Evolutionary conservation across 176 grass and related monocot species (phyloP).

Genomic region (Typha latifolia): DNA sequence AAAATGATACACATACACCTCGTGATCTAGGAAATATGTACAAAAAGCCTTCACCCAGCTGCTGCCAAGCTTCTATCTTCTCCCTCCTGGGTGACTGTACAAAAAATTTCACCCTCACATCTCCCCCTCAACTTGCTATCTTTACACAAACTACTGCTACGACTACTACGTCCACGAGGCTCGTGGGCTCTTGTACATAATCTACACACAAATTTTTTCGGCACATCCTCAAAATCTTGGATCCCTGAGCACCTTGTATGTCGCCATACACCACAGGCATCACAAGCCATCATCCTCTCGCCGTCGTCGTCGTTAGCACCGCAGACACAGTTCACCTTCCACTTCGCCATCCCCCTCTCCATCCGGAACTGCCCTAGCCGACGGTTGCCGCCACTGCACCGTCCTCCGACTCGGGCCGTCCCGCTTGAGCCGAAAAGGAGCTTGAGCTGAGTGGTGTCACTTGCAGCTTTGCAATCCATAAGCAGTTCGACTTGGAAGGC

Average conservation of each 20-base stretch:
- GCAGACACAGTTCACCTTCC: constrained; percentile 64
- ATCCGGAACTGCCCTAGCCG: constrained; percentile 38
- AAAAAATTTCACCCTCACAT: background rate
- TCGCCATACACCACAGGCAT: constrained; percentile 57
- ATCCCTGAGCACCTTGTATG: constrained; percentile 73
- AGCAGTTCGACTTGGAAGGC: constrained; percentile 42
- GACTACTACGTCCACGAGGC: background rate
- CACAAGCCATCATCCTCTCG: constrained; percentile 79
- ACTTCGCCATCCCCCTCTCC: constrained; percentile 59
- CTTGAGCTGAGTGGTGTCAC: constrained; percentile 39
- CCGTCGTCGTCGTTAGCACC: constrained; percentile 73
- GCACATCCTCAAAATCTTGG: constrained; percentile 53
- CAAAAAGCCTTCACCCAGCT: background rate
- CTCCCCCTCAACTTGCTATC: background rate
- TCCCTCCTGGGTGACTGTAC: background rate
- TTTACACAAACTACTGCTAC: background rate
- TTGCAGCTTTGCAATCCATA: constrained; percentile 33
- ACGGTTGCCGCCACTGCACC: constrained; percentile 19
- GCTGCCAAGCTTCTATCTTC: background rate
- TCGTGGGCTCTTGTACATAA: constrained; percentile 28
- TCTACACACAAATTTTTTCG: constrained; percentile 44
- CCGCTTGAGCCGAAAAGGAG: constrained; percentile 36
- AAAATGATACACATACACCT: no score
- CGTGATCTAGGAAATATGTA: background rate
- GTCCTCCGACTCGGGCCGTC: constrained; percentile 30